Evolutionary conservation across 2,329 filamentous ascomycete species (phyloP), one percentile per base, ranked within the genome.

Genomic region (Epichloe amarillans): DNA sequence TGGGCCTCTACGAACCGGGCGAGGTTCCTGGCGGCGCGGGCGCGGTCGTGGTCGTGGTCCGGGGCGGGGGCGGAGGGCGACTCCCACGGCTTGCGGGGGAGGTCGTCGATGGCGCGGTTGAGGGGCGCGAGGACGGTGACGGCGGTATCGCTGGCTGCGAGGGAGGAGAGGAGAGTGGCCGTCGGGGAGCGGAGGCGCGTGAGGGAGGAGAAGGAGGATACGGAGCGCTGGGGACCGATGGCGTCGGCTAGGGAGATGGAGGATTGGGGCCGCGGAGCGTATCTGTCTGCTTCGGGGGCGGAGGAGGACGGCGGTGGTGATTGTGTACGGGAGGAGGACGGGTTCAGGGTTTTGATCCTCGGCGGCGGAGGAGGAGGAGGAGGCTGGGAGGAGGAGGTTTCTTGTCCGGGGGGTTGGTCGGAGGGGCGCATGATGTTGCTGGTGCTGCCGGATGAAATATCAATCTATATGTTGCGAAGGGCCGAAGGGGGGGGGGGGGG

Each of bases 41-140:
- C 82, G 61, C 84, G 78, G 0, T 89, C 26, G 26, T n/a, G n/a
- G 26, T 30, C 26, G 26, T 30, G 8, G 26, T 26, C 23, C 6
- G 85, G 80, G 62, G 95, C 89, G 49, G 75, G 68, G 23, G 23
- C 7, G 23, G 6, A 4, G 0, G 85, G 79, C 55, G 90, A 73
- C 60, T 86, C 87, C 88, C 88, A 95, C 0, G 90, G 90, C 66
- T 96, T 97, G 49, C 84, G 76, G 1, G 89, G 86, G 23, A 97
- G 72, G 1, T 68, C 71, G 56, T 86, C 84, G 61, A 98, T 80
- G 3, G 83, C 88, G 17, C 78, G 81, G 72, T 98, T 97, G 50
- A 86, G 72, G 0, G 93, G 93, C 5, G 90, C 91, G 3, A 97
- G 79, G 23, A 97, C 82, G 2, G 89, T 96, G 26, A 10, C 7